Evolutionary conservation across 2,329 filamentous ascomycete genomes (phyloP), one percentile per base, ranked within the genome.

Genomic region (Colletotrichum magnum): DNA sequence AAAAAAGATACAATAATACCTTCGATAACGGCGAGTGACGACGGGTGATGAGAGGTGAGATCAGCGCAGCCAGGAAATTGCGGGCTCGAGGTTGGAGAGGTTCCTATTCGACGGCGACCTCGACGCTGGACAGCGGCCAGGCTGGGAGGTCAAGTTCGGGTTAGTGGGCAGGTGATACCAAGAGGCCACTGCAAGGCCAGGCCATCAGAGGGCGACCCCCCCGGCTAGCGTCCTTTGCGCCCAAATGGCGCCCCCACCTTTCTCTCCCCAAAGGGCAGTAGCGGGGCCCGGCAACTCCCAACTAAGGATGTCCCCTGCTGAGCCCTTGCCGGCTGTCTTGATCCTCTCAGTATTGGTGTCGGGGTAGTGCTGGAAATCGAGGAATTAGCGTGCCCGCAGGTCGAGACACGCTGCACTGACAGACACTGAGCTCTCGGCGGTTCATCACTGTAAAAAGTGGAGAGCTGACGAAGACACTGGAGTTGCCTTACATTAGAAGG

Each of bases 21-120:
- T 43, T 53, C 24, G 52, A 67, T 62, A 57, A 54, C 28, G 21
- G 57, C 43, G 32, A 45, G 53, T 47, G 47, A 66, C 41, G 54
- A 61, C 54, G 13, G 45, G 50, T 51, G 56, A 60, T 41, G 51
- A 56, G 64, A 58, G 53, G 53, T 64, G 52, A 13, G 64, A 70
- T 68, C 64, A 58, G 64, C 68, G 67, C 67, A 70, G 39, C 41
- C 28, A 58, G 68, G 68, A 70, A 70, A 70, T 70, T 70, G 64
- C 68, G 26, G 53, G 58, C 64, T 64, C 21, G 43, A 57, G 41
- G 47, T 56, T 70, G 64, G 64, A 68, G 21, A 52, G 16, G 47
- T 54, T 68, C 52, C 57, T 48, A 68, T 70, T 68, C 58, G 64
- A 68, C 64, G 41, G 39, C 9, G 47, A 21, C 21, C 21, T 21